Percentiles rank a stretch among this genome's conserved stretches.
These are phyloP conservation scores for Solanum virginianum DNA, from an alignment of 257 asterid species.

Conservation along the genomic window DNA sequence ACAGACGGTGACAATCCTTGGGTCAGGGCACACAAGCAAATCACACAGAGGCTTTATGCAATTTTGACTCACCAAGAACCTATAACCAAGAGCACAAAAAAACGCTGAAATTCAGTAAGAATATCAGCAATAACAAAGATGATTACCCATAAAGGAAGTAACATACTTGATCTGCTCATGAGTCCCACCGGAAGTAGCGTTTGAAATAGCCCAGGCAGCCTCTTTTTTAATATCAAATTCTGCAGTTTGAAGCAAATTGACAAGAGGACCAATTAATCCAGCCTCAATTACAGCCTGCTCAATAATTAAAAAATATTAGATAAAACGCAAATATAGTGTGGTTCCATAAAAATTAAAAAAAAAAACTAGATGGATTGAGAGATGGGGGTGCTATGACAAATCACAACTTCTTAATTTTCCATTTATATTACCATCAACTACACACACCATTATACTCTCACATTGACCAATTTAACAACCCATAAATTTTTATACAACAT, in stretches of 20 bases:
- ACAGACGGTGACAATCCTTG: constrained; percentile 78
- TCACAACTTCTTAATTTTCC: not conserved
- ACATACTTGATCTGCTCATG: constrained; percentile 71
- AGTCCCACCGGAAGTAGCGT: constrained; percentile 93
- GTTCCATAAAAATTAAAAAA: not conserved
- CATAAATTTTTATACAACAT: not conserved
- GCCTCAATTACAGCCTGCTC: constrained; percentile 74
- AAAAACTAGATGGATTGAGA: not conserved
- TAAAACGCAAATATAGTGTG: not conserved
- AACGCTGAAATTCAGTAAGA: not conserved
- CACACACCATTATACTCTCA: not conserved
- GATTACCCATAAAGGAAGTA: not conserved
- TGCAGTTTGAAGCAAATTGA: constrained; percentile 67
- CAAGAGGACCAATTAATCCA: constrained; percentile 65
- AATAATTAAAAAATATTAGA: not conserved
- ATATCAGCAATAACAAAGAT: not conserved
- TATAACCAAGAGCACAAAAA: constrained; percentile 6
- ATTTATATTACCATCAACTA: not conserved
- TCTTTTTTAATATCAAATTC: constrained; percentile 94
- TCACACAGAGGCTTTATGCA: constrained; percentile 84
- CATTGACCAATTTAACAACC: not conserved
- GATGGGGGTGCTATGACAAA: not conserved
- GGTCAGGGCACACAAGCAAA: constrained; percentile 78
- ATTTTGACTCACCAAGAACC: constrained; percentile 70
- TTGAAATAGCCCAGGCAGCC: constrained; percentile 94